Base-by-base conservation (phyloP, 2,329 filamentous ascomycete species). In the Colletotrichum godetiae region DNA sequence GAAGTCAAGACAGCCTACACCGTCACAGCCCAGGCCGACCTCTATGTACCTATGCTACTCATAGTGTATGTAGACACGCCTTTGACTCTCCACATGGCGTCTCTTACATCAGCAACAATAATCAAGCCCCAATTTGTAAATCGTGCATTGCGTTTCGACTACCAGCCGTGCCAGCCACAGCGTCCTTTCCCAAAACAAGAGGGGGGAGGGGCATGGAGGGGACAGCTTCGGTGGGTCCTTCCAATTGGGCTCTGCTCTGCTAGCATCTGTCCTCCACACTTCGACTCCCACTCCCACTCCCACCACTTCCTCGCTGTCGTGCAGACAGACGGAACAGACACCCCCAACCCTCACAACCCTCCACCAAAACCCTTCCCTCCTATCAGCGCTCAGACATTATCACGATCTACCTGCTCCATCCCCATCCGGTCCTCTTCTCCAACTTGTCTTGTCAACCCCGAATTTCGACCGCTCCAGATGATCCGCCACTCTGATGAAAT, bases 381-480 rank as follows among this genome's bases (percentile, higher is more conserved):
- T 73, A 64, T 65, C 66, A 60, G 49, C 67, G 67, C 29, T 49
- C 67, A 65, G 60, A 49, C 29, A 56, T 29, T 60, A 73, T 65
- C 67, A 46, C 60, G 53, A 73, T 69, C 59, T 73, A 35, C 70
- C 58, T 24, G 24, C 12, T 55, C 57, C 58, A 46, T 52, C 29
- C 27, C 52, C 33, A 42, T 37, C 15, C 27, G 22, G 31, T 55
- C n/a, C 31, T 49, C 42, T 24, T 42, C 35, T 61, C 58, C 46
- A 49, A 19, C 42, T 49, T 19, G 42, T n/a, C 31, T 59, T 52
- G 60, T 59, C 66, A 73, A 73, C 53, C 56, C 70, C 55, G 60
- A 70, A 65, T 64, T 70, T 70, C 56, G 70, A 65, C 60, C 70
- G 67, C 33, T 70, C 66, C 55, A 69, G 65, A 42, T 24, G 53